Percentiles rank a stretch among this genome's conserved stretches.
Conservation (phyloP, 352 stramenopile species). For the Saprolegnia diclina region DNA sequence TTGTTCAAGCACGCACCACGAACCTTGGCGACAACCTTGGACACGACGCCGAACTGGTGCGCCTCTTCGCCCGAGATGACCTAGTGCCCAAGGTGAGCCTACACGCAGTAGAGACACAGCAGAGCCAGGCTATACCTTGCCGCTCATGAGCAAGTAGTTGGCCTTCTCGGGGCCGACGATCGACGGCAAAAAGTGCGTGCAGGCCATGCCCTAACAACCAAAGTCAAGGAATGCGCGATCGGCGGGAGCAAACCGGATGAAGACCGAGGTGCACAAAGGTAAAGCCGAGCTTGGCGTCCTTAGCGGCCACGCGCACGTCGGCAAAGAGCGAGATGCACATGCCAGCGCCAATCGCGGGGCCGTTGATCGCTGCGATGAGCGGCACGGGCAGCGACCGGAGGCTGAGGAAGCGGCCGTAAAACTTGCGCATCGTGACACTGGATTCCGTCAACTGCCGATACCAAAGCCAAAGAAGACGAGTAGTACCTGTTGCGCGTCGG, state of each 20-base stretch:
- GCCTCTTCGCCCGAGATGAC: slow-evolving; percentile 62
- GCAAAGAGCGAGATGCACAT: slow-evolving; percentile 80
- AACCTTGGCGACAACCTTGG: slow-evolving; percentile 41
- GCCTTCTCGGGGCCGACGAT: slow-evolving; percentile 54
- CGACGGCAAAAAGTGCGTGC: slow-evolving; percentile 69
- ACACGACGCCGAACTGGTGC: slow-evolving; percentile 43
- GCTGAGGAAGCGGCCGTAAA: slow-evolving; percentile 78
- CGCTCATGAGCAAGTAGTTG: slow-evolving; percentile 70
- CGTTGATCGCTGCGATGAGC: slow-evolving; percentile 80
- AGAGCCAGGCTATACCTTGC: slow-evolving; percentile 43
- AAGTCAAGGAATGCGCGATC: not conserved
- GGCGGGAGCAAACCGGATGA: slow-evolving; percentile 41
- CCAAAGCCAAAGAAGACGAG: not conserved
- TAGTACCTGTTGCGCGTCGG: slow-evolving; percentile 65
- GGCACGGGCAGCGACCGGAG: slow-evolving; percentile 74
- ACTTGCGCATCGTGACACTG: slow-evolving; percentile 73
- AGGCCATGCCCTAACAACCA: slow-evolving; percentile 63
- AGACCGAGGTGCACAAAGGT: slow-evolving; percentile 84
- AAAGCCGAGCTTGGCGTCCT: slow-evolving; percentile 78
- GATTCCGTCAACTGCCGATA: not conserved
- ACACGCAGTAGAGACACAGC: not conserved
- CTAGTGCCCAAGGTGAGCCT: slow-evolving; percentile 17
- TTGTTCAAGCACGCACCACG: not conserved
- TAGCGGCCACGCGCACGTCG: slow-evolving; percentile 62
- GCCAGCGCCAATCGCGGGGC: slow-evolving; percentile 67